Evolutionary conservation across 2,329 filamentous ascomycete species (phyloP), one percentile per base, ranked within the genome.

Genomic region (Aplosporella prunicola): DNA sequence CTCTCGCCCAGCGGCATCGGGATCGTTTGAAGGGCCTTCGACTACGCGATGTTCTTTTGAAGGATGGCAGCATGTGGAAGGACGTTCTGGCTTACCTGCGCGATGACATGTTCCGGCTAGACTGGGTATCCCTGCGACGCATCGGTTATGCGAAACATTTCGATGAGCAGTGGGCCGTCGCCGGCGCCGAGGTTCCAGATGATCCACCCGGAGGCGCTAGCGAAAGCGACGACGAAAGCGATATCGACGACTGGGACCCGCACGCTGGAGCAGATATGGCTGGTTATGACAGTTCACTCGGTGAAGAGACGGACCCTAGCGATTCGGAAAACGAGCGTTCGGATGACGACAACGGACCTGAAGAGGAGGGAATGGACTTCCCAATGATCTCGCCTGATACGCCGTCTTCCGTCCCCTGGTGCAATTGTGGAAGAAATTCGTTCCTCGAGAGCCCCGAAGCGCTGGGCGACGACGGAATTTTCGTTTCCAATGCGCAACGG

Each of bases 81-180:
- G 70, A 79, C 38, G 67, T 82, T 0, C 63, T 81, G 0, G 52
- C 57, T 4, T 68, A 69, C 14, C 57, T 82, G 10, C 68, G 73
- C 32, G 58, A 68, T 7, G 67, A 76, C 32, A 72, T 79, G 64
- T 58, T 62, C 22, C 61, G 65, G 17, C 57, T 82, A 11, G 70
- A 78, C 30, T 78, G 74, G 66, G 66, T 81, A 20, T 75, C 74
- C 46, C 56, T 82, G n/a, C 63, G 72, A 23, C 61, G 73, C 5
- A 74, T 80, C 32, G 71, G 74, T 24, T 81, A 81, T 47, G 68
- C 67, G 3, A 62, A 58, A 23, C 62, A 71, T 35, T 74, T 73
- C 41, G 69, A 76, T 42, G 61, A 64, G 17, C 57, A 63, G 34
- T 60, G 55, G 47, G 57, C 60, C 11, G 50, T 58, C 3, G 38